A percentile compares a stretch with the other conserved stretches of the same genome.
Evolutionary conservation across 2,329 filamentous ascomycete species (phyloP).

Genomic region (Cordyceps tenuipes): DNA sequence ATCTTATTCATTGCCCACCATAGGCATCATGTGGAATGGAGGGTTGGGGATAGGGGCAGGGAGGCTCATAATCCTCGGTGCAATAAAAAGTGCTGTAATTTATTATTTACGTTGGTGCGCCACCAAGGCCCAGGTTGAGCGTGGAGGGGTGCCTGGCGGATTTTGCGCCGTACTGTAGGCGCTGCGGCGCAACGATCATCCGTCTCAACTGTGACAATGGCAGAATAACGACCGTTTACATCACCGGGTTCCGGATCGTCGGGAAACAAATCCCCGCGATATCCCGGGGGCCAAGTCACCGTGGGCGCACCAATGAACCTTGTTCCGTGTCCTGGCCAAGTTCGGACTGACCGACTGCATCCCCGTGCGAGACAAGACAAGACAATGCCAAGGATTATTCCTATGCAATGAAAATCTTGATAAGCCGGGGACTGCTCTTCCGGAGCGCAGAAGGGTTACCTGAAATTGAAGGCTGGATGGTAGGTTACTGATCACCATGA

Average conservation of each 20-base stretch:
- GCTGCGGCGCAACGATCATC: not conserved
- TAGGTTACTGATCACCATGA: not conserved
- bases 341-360: not conserved
- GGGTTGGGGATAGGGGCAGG: too few species aligned
- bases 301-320: not conserved
- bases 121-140: constrained; percentile 21
- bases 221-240: constrained; percentile 17
- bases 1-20: not conserved
- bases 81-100: constrained; percentile 22
- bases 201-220: constrained; percentile 16
- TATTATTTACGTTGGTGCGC: constrained; percentile 21
- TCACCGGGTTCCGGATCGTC: constrained; percentile 11
- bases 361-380: not conserved
- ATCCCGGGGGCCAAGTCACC: not conserved
- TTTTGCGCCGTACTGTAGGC: constrained; percentile 16
- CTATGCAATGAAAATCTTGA: not conserved
- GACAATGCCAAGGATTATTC: not conserved
- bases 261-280: not conserved
- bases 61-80: constrained; percentile 21
- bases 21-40: too few species aligned
- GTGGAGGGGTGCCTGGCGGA: constrained; percentile 18
- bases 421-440: not conserved
- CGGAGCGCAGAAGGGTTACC: not conserved
- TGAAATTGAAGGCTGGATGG: not conserved
- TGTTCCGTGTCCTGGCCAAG: not conserved